These are phyloP conservation scores for Yamadazyma dendronema DNA, from an alignment of 1,139 yeast genomes.

Conservation along the genomic window DNA sequence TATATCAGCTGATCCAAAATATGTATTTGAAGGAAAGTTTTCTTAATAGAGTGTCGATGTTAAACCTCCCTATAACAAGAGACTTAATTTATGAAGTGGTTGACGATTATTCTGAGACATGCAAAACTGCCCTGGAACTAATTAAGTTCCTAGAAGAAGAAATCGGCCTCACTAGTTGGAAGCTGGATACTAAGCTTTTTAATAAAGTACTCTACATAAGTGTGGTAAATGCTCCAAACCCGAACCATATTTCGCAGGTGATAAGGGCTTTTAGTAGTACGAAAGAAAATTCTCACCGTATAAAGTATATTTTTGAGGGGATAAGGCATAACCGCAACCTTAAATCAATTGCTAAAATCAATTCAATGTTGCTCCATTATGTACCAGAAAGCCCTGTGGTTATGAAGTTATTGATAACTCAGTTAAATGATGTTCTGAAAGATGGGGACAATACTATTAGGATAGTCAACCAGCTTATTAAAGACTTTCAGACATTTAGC, in stretches of 20 bases:
- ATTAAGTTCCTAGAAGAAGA: slow-evolving; percentile 35
- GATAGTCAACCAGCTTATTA: slow-evolving; percentile 6
- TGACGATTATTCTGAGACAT: slow-evolving; percentile 35
- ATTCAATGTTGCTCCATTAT: slow-evolving; percentile 8
- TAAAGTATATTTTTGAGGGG: slow-evolving; percentile 17
- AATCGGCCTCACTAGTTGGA: slow-evolving; percentile 30
- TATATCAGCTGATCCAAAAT: slow-evolving; percentile 40
- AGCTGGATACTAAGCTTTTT: slow-evolving; percentile 25
- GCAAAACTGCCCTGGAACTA: slow-evolving; percentile 26
- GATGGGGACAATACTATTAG: slow-evolving; percentile 7
- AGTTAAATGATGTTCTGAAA: slow-evolving; percentile 3
- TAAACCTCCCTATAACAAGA: slow-evolving; percentile 35
- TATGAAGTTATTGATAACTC: slow-evolving; percentile 6
- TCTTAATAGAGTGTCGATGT: slow-evolving; percentile 29
- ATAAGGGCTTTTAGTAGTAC: background rate
- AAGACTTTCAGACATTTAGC: slow-evolving; percentile 8
- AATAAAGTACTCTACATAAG: slow-evolving; percentile 30
- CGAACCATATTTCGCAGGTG: background rate
- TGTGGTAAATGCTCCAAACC: slow-evolving; percentile 8
- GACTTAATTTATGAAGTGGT: slow-evolving; percentile 30
- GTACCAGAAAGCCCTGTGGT: slow-evolving; percentile 6
- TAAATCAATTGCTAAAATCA: slow-evolving; percentile 3
- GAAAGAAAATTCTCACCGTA: background rate
- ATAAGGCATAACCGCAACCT: slow-evolving; percentile 5
- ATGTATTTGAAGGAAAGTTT: slow-evolving; percentile 38